Conservation (phyloP, 2,329 filamentous ascomycete species). For the Colletotrichum sojae region DNA sequence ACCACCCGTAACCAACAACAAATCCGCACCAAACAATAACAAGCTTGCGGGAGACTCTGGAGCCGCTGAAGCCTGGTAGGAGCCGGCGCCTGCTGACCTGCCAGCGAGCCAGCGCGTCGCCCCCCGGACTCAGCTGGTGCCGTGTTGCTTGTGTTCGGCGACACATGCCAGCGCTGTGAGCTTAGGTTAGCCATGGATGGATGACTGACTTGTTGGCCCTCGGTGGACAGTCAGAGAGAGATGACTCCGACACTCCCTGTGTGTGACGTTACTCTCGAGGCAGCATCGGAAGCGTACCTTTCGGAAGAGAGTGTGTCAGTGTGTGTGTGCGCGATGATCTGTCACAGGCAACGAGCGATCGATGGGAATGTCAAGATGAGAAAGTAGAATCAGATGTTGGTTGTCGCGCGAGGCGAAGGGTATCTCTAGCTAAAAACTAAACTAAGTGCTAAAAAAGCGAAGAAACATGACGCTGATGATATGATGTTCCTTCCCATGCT, state of each 20-base stretch:
- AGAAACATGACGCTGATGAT: slow-evolving; percentile 24
- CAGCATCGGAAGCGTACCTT: neutral
- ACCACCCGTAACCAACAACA: slow-evolving; percentile 9
- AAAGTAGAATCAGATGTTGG: slow-evolving; percentile 32
- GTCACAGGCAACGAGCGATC: neutral
- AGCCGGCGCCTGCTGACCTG: slow-evolving; percentile 5
- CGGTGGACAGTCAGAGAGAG: neutral
- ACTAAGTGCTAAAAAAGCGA: slow-evolving; percentile 23
- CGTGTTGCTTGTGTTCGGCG: neutral
- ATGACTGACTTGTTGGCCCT: slow-evolving; percentile 5
- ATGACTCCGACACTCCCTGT: slow-evolving; percentile 14
- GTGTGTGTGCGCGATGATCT: neutral
- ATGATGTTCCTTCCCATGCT: slow-evolving; percentile 26
- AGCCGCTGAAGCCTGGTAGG: neutral
- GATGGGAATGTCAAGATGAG: neutral
- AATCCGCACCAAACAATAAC: neutral
- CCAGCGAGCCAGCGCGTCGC: slow-evolving; percentile 8
- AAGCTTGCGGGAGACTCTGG: too few species aligned
- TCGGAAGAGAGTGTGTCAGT: neutral
- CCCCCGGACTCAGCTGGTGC: neutral
- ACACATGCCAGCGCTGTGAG: slow-evolving; percentile 17
- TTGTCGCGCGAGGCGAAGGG: slow-evolving; percentile 39
- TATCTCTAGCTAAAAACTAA: slow-evolving; percentile 40
- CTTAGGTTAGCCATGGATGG: neutral
- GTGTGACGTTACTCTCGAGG: slow-evolving; percentile 7